phyloP scores from a whole-genome alignment of 176 grass and related monocot species.

The Pontederia crassipes region DNA sequence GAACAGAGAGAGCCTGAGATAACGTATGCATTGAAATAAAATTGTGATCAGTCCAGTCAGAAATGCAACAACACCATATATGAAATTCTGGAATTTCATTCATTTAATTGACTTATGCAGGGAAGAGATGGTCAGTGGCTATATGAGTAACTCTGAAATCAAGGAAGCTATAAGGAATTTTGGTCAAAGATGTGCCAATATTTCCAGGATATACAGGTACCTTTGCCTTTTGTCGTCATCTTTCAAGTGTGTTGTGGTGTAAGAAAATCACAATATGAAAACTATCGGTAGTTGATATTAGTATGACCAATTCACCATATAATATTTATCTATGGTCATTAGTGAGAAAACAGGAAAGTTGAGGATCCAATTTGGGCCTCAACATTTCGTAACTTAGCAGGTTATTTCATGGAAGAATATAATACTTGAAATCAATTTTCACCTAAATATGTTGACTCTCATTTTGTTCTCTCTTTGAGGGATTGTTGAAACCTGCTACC shows the following conservation, averaged over 20 bases:
- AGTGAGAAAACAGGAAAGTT: not conserved
- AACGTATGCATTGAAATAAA: constrained; percentile 34
- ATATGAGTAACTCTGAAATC: constrained; percentile 71
- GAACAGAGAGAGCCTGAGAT: constrained; percentile 30
- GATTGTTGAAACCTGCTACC: constrained; percentile 61
- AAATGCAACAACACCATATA: not conserved
- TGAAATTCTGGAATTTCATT: not conserved
- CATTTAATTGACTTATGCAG: constrained; percentile 29
- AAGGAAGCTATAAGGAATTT: constrained; percentile 46
- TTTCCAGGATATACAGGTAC: constrained; percentile 89
- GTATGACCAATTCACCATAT: no score
- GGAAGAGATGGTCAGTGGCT: constrained; percentile 46
- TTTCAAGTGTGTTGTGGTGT: not conserved
- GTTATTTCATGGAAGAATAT: no score
- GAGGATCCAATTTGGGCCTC: not conserved
- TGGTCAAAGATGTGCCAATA: constrained; percentile 51
- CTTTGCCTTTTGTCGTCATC: constrained; percentile 20
- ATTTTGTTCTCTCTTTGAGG: constrained; percentile 89
- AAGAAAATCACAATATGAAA: not conserved
- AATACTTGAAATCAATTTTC: constrained; percentile 6
- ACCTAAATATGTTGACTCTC: constrained; percentile 36
- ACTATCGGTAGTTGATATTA: constrained; percentile 10
- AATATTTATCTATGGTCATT: no score
- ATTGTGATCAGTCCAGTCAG: not conserved
- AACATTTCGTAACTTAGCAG: not conserved